A percentile compares a stretch with the other conserved stretches of the same genome.
phyloP scores from a whole-genome alignment of 805 yeast genomes.

The Starmerella bombi region DNA sequence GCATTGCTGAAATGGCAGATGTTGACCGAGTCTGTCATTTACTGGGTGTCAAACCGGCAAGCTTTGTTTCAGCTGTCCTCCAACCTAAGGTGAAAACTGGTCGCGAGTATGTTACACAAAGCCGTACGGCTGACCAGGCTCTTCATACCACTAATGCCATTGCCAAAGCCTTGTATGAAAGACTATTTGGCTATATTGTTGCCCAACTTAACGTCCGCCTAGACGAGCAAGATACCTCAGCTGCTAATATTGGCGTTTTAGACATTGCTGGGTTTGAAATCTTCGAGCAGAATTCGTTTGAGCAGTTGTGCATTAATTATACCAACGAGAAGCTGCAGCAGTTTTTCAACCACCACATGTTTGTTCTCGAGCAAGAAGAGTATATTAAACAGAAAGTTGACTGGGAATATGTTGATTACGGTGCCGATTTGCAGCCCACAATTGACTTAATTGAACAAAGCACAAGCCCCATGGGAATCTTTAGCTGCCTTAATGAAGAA shows the following conservation, averaged over 20 bases:
- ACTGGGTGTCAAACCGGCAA: slow-evolving; percentile 48
- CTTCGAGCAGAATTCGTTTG: slow-evolving; percentile 88
- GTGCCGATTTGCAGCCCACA: slow-evolving; percentile 86
- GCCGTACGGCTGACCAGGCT: slow-evolving; percentile 68
- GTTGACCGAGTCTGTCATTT: slow-evolving; percentile 43
- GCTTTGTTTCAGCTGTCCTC: slow-evolving; percentile 47
- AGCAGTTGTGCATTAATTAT: slow-evolving; percentile 90
- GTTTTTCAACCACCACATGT: slow-evolving; percentile 88
- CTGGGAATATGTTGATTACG: slow-evolving; percentile 91
- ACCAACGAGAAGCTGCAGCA: slow-evolving; percentile 96
- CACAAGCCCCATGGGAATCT: slow-evolving; percentile 48
- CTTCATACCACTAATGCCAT: slow-evolving; percentile 72
- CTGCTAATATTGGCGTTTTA: slow-evolving; percentile 62
- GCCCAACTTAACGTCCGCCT: slow-evolving; percentile 59
- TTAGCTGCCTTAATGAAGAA: slow-evolving; percentile 84
- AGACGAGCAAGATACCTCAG: slow-evolving; percentile 27
- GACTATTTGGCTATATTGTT: slow-evolving; percentile 65
- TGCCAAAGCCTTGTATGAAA: slow-evolving; percentile 76
- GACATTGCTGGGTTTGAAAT: slow-evolving; percentile 98
- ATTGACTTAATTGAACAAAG: slow-evolving; percentile 76
- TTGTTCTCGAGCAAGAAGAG: slow-evolving; percentile 95
- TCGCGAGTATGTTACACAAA: slow-evolving; percentile 66
- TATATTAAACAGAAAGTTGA: slow-evolving; percentile 85
- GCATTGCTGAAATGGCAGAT: slow-evolving; percentile 40
- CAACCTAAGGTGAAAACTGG: slow-evolving; percentile 87